Conservation (phyloP, 2,329 filamentous ascomycete species). For the Colletotrichum kahawae region DNA sequence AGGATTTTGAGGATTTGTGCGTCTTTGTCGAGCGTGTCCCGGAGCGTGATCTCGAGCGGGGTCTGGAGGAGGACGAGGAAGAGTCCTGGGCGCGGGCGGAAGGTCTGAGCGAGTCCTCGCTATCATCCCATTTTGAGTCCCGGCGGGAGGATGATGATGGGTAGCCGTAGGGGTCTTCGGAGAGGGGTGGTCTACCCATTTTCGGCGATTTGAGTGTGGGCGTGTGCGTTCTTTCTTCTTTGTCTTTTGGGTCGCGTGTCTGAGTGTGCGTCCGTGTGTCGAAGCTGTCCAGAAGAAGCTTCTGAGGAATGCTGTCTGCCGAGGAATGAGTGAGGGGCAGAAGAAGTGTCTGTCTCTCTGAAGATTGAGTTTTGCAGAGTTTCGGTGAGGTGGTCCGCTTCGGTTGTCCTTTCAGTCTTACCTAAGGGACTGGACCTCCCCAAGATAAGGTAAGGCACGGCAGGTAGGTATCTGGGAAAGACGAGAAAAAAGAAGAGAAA, state of each 20-base stretch:
- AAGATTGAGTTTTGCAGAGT: background rate
- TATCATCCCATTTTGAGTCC: constrained; percentile 10
- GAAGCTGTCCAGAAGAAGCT: background rate
- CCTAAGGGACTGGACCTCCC: background rate
- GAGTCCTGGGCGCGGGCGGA: background rate
- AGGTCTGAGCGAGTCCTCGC: constrained; percentile 9
- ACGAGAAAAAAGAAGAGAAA: background rate
- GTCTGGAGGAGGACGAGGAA: background rate
- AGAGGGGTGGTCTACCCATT: constrained; percentile 6
- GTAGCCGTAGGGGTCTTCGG: background rate
- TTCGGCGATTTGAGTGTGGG: background rate
- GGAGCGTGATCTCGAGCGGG: constrained; percentile 7
- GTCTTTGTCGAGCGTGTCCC: background rate
- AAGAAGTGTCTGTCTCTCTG: background rate
- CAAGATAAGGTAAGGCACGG: background rate
- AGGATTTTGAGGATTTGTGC: background rate
- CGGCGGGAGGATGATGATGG: background rate
- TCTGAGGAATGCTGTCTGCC: background rate
- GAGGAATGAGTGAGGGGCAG: background rate
- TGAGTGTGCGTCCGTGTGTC: background rate
- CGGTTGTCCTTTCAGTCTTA: background rate
- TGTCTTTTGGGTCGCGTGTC: background rate
- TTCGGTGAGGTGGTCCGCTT: background rate
- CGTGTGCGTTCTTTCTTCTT: background rate
- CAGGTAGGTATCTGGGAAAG: background rate